Percentiles rank a stretch among this genome's conserved stretches.
Evolutionary conservation across 2,329 filamentous ascomycete species (phyloP).

Genomic region (Aureobasidium uvarum): DNA sequence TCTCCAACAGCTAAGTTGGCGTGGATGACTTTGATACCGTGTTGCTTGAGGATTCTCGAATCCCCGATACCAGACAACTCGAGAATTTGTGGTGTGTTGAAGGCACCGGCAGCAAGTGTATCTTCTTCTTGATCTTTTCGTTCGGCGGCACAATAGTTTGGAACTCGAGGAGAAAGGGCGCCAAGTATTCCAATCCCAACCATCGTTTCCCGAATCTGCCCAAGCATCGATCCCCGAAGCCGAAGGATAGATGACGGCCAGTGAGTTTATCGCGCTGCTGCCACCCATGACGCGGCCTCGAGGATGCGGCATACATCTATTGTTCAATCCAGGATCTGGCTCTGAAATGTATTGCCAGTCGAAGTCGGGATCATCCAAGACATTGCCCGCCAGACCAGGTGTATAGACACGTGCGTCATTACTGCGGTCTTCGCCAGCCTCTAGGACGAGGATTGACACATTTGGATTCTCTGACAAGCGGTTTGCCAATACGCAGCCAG

Average conservation of each 20-base stretch:
- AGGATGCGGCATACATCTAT: slow-evolving; percentile 31
- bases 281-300: slow-evolving; percentile 44
- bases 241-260: slow-evolving; percentile 33
- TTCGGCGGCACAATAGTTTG: slow-evolving; percentile 31
- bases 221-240: slow-evolving; percentile 39
- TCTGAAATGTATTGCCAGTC: slow-evolving; percentile 37
- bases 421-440: slow-evolving; percentile 31
- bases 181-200: slow-evolving; percentile 49
- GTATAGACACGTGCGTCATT: slow-evolving; percentile 30
- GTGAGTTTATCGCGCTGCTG: slow-evolving; percentile 40
- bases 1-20: slow-evolving; percentile 47
- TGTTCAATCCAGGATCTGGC: slow-evolving; percentile 10
- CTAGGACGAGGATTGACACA: slow-evolving; percentile 31
- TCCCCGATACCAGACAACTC: slow-evolving; percentile 60
- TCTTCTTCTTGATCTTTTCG: slow-evolving; percentile 7
- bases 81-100: slow-evolving; percentile 57
- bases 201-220: slow-evolving; percentile 35
- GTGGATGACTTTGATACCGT: slow-evolving; percentile 42
- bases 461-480: slow-evolving; percentile 31
- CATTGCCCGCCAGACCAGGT: slow-evolving; percentile 31
- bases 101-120: slow-evolving; percentile 54
- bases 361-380: slow-evolving; percentile 29
- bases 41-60: slow-evolving; percentile 40
- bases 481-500: slow-evolving; percentile 31
- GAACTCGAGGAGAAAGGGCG: slow-evolving; percentile 42